These are phyloP conservation scores for Mariannaea sp. DNA, from an alignment of 2,329 filamentous ascomycete species.

Conservation along the genomic window DNA sequence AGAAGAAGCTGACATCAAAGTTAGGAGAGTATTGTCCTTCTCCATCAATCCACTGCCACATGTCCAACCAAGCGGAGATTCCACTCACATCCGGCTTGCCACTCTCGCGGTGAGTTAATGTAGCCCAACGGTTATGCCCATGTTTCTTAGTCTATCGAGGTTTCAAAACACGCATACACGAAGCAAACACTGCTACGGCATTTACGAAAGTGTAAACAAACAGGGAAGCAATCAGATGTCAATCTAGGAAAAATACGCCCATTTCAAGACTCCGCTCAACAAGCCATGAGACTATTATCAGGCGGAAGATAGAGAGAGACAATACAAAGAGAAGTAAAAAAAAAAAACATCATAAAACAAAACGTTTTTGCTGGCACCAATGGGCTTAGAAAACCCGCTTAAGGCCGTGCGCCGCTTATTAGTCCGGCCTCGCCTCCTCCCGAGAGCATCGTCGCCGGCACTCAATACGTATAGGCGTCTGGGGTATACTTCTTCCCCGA, in stretches of 20 bases:
- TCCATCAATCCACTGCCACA: too few relatives aligned
- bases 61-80: too few relatives aligned
- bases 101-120: slow-evolving; percentile 11
- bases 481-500: slow-evolving; percentile 2
- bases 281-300: too few relatives aligned
- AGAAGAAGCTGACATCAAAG: too few relatives aligned
- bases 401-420: slow-evolving; percentile 5
- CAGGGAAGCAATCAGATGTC: neutral
- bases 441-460: neutral
- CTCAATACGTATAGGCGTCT: slow-evolving; percentile 12
- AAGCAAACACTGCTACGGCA: neutral
- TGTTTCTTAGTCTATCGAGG: slow-evolving; percentile 7
- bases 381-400: neutral
- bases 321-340: too few relatives aligned
- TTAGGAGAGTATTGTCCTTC: too few relatives aligned
- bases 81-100: neutral
- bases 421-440: neutral
- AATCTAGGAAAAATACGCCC: neutral
- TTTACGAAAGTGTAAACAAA: neutral
- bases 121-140: neutral
- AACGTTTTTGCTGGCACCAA: neutral
- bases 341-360: too few relatives aligned
- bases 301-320: too few relatives aligned
- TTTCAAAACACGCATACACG: slow-evolving; percentile 27
- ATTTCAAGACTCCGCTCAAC: neutral